phyloP scores from a whole-genome alignment of 1,284 basidiomycete species.

The Trametes hirsuta region DNA sequence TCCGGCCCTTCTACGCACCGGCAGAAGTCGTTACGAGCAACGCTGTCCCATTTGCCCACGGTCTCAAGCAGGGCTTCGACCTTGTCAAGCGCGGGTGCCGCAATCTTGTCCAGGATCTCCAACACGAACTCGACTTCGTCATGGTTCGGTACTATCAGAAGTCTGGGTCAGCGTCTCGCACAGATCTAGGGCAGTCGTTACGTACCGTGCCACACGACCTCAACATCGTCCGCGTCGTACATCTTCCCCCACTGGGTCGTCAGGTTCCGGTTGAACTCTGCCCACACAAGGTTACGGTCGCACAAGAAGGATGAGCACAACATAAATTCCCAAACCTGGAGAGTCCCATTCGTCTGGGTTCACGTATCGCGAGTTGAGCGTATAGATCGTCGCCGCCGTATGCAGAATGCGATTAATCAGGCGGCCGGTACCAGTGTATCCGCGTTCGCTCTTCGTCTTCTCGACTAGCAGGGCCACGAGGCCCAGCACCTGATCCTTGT shows the following conservation, averaged over 20 bases:
- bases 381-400: slow-evolving; percentile 81
- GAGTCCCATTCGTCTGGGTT: slow-evolving; percentile 85
- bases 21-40: slow-evolving; percentile 93
- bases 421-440: slow-evolving; percentile 83
- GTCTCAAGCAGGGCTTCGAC: slow-evolving; percentile 68
- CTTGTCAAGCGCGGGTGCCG: slow-evolving; percentile 66
- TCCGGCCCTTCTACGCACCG: slow-evolving; percentile 53
- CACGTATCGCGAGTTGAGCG: slow-evolving; percentile 81
- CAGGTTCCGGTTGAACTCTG: slow-evolving; percentile 77
- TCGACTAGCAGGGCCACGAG: slow-evolving; percentile 76
- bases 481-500: slow-evolving; percentile 71
- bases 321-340: slow-evolving; percentile 49
- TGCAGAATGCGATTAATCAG: slow-evolving; percentile 81
- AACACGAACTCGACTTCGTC: slow-evolving; percentile 85
- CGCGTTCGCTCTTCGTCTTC: slow-evolving; percentile 87
- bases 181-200: not conserved
- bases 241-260: slow-evolving; percentile 85
- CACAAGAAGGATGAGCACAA: slow-evolving; percentile 2
- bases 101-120: slow-evolving; percentile 75
- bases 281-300: not conserved
- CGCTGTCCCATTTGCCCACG: slow-evolving; percentile 66
- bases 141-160: slow-evolving; percentile 58
- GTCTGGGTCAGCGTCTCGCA: not conserved
- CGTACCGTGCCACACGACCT: slow-evolving; percentile 88
- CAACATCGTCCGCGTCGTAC: slow-evolving; percentile 80